Base-by-base conservation (phyloP, 106 monocot genomes). In the Allium cepa region DNA sequence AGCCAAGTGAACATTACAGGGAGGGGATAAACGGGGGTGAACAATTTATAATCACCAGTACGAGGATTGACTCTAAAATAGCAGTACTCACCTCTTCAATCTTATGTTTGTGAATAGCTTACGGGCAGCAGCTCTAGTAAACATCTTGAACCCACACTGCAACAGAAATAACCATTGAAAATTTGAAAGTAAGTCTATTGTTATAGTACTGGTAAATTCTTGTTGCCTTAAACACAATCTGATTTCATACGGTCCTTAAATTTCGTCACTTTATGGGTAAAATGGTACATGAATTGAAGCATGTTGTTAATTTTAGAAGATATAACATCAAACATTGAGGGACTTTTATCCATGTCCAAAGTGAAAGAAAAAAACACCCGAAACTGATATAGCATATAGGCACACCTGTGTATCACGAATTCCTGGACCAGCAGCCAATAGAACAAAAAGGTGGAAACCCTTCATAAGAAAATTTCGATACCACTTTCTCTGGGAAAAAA, bases 111-210 rank as follows among this genome's bases (percentile, higher is more conserved):
- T 84, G 63, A 93, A 99, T 61, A 99, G 81, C 55, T 87, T 99
- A 68, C 75, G 71, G 47, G 99, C 99, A 67, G 99, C 99, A 77
- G 79, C 68, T 56, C 99, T 87, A 47, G 93, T 93, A 66, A 99
- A 93, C 99, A 99, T 93, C 90, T 99, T 99, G 72, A 93, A 99
- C 22, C 99, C 99, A 81, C 99, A 99, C 99, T 99, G 84, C 66
- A 80, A 50, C 12, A 59, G 3, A 63, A 65, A 18, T 11, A 18
- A 17, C 46, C 76, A 80, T 47, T 47, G 16, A 59, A 58, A 62
- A 47, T 26, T 47, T 47, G 16, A 59, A 58, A 62, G 53, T 26
- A 28, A 60, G 13, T 36, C 36, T 36, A 36, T 36, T 36, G 36
- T 36, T 1, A 36, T 36, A 36, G 36, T 5, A 36, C 36, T 36